Evolutionary conservation across 2,329 filamentous ascomycete species (phyloP), one percentile per base, ranked within the genome.

Genomic region (Xylariaceae sp.): DNA sequence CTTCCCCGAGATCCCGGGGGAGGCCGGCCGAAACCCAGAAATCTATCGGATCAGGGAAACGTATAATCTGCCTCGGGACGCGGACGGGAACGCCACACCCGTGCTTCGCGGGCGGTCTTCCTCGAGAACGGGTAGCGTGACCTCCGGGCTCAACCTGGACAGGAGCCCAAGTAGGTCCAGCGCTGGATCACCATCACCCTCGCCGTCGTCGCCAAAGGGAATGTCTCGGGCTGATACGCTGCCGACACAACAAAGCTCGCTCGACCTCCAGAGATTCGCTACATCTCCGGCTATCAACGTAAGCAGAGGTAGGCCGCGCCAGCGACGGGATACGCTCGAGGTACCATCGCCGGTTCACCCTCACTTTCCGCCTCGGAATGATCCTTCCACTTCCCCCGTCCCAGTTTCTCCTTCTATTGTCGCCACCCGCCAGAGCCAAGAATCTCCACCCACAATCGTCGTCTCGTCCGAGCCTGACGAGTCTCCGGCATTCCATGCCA

Each of bases 1-100:
- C n/a, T 87, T 79, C 46, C 84, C 84, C 0, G 76, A 80, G 51
- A 73, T 84, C 0, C 84, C 84, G 0, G 84, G 82, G 2, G 83
- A 87, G 60, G 63, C 58, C 1, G 57, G 70, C 2, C 75, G 80
- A 26, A 84, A 84, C 45, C 65, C 61, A 0, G 62, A 67, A 0
- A 64, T 84, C 1, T 49, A 57, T 18, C 61, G 71, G 2, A 76
- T 79, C 21, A 73, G 70, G 44, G 69, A 74, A 26, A 63, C 66
- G 3, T 84, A 78, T 54, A 77, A 76, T 40, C 66, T 59, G 3
- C 62, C 53, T 9, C 67, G 67, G 16, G 70, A 75, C 20, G 66
- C 60, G 6, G 68, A 72, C 9, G 74, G 70, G 3, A 69, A 68
- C 20, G 47, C 61, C 16, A 68, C 68, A 1, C 70, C 70, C 5